Conservation (phyloP, 768 basidiomycete species). For the Boletus sp. region DNA sequence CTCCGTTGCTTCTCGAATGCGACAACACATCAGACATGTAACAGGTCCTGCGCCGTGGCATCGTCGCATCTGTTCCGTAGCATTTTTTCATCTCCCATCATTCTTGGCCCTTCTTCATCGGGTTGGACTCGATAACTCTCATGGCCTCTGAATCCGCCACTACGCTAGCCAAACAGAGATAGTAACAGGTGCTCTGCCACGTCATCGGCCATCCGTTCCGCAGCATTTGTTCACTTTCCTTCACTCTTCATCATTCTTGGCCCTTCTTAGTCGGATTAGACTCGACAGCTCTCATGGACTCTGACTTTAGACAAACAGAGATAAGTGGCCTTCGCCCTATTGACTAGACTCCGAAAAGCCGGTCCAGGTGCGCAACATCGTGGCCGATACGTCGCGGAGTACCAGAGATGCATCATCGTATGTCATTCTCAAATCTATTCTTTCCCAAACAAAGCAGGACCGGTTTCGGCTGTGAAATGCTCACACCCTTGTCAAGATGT, state of each 20-base stretch:
- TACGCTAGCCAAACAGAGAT: background rate
- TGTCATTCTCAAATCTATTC: background rate
- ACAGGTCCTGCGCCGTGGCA: background rate
- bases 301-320: slow-evolving; percentile 3
- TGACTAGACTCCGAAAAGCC: background rate
- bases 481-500: slow-evolving; percentile 13
- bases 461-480: slow-evolving; percentile 9
- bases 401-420: background rate
- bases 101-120: background rate
- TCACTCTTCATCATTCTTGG: background rate
- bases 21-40: slow-evolving; percentile 4
- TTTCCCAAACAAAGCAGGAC: slow-evolving; percentile 2
- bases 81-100: background rate
- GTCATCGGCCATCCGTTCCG: background rate
- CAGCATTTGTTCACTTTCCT: background rate
- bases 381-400: slow-evolving; percentile 4
- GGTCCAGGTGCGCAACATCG: background rate
- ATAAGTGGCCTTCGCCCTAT: background rate
- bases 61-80: background rate
- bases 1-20: background rate
- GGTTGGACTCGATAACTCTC: background rate
- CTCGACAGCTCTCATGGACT: background rate
- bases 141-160: background rate
- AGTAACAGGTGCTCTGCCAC: background rate
- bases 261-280: background rate